These are phyloP conservation scores for Geotrichum siamense DNA, from an alignment of 1,139 yeast species.

Conservation along the genomic window DNA sequence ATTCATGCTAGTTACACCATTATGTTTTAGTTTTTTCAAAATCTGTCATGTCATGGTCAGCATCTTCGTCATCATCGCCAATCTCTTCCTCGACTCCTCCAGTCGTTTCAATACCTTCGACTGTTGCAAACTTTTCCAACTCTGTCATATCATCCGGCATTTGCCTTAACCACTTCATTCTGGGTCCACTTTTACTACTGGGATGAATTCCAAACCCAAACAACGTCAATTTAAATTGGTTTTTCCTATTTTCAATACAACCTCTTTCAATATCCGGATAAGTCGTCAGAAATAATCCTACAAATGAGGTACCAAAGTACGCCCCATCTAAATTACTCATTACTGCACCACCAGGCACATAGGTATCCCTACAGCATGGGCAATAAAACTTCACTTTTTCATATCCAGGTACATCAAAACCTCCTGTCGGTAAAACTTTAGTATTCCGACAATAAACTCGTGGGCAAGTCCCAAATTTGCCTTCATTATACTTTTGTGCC, in stretches of 20 bases:
- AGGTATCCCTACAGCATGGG: slow-evolving; percentile 89
- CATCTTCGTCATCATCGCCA: slow-evolving; percentile 7
- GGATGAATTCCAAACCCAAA: slow-evolving; percentile 86
- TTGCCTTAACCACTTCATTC: slow-evolving; percentile 92
- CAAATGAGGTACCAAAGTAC: slow-evolving; percentile 91
- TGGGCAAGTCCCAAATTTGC: slow-evolving; percentile 89
- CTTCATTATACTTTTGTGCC: slow-evolving; percentile 92
- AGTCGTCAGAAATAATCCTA: slow-evolving; percentile 83
- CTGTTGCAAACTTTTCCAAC: slow-evolving; percentile 10
- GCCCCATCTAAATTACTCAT: slow-evolving; percentile 91
- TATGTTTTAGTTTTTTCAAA: no score
- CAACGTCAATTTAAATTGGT: slow-evolving; percentile 60
- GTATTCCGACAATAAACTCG: slow-evolving; percentile 87
- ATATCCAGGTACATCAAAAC: slow-evolving; percentile 83
- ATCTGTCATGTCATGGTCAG: slow-evolving; percentile 3
- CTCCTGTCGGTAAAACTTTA: slow-evolving; percentile 86
- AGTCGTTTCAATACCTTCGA: neutral
- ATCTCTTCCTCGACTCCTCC: neutral
- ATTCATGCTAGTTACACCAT: no score
- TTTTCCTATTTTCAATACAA: slow-evolving; percentile 44
- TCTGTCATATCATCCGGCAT: slow-evolving; percentile 43
- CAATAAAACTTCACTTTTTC: slow-evolving; percentile 90
- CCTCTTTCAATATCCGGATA: slow-evolving; percentile 70
- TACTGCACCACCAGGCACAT: slow-evolving; percentile 77
- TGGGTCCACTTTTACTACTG: slow-evolving; percentile 69